Evolutionary conservation across 352 stramenopile species (phyloP).

Genomic region (Pythium vanterpoolii): DNA sequence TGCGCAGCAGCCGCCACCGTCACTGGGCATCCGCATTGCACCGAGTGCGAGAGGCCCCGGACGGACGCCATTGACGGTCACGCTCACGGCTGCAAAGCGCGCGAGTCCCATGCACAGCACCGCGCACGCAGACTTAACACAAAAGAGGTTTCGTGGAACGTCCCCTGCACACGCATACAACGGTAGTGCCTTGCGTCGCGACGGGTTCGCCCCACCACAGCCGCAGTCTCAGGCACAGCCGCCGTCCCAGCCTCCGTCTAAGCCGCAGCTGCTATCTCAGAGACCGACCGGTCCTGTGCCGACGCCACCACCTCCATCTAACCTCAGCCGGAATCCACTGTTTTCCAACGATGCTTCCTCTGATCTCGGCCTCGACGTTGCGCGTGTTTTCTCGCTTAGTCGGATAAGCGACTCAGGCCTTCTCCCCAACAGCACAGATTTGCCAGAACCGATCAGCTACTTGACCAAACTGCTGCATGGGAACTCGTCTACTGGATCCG

Average conservation of each 20-base stretch:
- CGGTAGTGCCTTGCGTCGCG: not conserved
- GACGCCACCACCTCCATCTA: slow-evolving; percentile 5
- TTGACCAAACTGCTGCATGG: slow-evolving; percentile 27
- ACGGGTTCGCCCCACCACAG: not conserved
- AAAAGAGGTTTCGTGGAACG: slow-evolving; percentile 19
- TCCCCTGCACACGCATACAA: not conserved
- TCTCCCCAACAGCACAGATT: slow-evolving; percentile 50
- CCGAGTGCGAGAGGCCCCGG: slow-evolving; percentile 5
- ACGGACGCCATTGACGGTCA: slow-evolving; percentile 41
- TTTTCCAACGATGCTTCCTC: slow-evolving; percentile 53
- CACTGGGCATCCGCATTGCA: slow-evolving; percentile 17
- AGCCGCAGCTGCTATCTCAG: too few species aligned
- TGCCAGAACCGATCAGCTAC: slow-evolving; percentile 68
- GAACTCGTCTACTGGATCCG: not conserved
- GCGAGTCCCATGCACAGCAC: slow-evolving; percentile 13
- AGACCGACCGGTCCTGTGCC: slow-evolving; percentile 1
- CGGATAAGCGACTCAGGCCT: slow-evolving; percentile 27
- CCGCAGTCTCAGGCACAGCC: not conserved
- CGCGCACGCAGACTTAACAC: not conserved
- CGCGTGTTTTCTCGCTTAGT: slow-evolving; percentile 22
- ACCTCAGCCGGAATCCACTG: slow-evolving; percentile 38
- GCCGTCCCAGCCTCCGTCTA: too few species aligned
- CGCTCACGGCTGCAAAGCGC: slow-evolving; percentile 32
- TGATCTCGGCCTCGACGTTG: slow-evolving; percentile 20
- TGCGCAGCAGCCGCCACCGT: not conserved